Base-by-base conservation (phyloP, 805 yeast genomes). In the Myxozyma nipponensis region DNA sequence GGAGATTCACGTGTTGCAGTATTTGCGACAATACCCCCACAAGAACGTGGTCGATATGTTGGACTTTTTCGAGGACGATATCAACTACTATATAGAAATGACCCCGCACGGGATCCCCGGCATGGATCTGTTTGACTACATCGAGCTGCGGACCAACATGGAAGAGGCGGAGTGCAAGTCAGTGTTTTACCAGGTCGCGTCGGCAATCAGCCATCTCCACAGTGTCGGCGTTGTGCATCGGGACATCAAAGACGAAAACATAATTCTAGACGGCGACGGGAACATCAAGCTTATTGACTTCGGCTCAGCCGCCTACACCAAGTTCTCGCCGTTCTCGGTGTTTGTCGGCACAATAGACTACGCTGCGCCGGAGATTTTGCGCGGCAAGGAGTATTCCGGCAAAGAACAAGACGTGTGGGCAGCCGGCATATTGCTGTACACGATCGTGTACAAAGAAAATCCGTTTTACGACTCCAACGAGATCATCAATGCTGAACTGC, bases 341-440 rank as follows among this genome's bases (percentile, higher is more conserved):
- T 91, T 93, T 69, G 98, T 93, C 1, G 98, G 98, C 2, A 93
- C 98, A 0, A 82, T 93, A 39, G 97, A 93, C 67, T 93, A 91
- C 67, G 98, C 98, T 0, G 95, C 98, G 0, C 98, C 98, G 0
- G 98, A 93, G 67, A 96, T 93, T 0, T 72, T 93, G 32, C 77
- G 82, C 45, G 98, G 98, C 1, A 82, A 82, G 53, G 84, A 90
- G 21, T 93, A 91, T 63, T 88, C 81, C 45, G 98, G 98, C 21
- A 84, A 80, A 65, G 91, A 95, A 2, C 98, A 93, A 67, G 98
- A 93, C 69, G 83, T 90, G 1, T 93, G 98, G 98, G 96, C 98
- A 0, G 74, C 91, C 64, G 98, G 98, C 2, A 86, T 93, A 21
- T 71, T 93, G 50, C 71, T 93, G 21, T 93, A 90, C 69, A 93